These are phyloP conservation scores for Alternaria longipes DNA, from an alignment of 2,329 filamentous ascomycete genomes.

Conservation along the genomic window DNA sequence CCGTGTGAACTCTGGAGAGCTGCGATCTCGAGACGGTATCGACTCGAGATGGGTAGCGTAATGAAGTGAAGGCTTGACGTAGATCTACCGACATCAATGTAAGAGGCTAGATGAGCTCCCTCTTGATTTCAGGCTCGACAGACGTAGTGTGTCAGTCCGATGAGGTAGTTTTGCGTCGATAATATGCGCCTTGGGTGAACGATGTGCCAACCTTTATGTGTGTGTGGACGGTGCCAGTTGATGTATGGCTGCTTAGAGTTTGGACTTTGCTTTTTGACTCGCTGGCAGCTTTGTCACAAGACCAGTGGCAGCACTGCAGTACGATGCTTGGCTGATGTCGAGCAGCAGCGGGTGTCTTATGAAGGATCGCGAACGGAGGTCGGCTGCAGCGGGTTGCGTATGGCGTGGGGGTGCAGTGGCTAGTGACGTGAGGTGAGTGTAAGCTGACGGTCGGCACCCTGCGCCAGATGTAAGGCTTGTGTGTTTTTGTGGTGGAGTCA, in stretches of 20 bases:
- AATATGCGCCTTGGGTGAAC: conserved; percentile 30
- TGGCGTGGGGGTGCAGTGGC: conserved; percentile 41
- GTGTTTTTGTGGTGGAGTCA: conserved; percentile 12
- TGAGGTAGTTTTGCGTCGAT: conserved; percentile 31
- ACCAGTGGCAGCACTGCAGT: conserved; percentile 45
- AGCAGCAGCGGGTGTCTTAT: conserved; percentile 29
- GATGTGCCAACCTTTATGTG: conserved; percentile 28
- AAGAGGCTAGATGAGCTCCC: conserved; percentile 40
- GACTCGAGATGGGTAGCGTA: conserved; percentile 65
- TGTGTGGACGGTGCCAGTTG: conserved; percentile 29
- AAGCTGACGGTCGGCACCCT: conserved; percentile 26
- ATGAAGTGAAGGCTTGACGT: conserved; percentile 62
- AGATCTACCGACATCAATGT: conserved; percentile 68
- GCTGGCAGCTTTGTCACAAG: conserved; percentile 42
- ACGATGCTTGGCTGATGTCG: conserved; percentile 40
- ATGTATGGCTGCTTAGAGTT: conserved; percentile 34
- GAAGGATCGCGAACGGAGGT: conserved; percentile 29
- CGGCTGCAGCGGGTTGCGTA: conserved; percentile 38
- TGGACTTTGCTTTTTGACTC: conserved; percentile 39
- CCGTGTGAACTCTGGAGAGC: conserved; percentile 65
- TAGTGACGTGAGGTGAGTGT: conserved; percentile 33
- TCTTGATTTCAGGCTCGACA: conserved; percentile 31
- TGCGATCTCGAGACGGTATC: conserved; percentile 66
- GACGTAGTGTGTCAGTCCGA: conserved; percentile 23
- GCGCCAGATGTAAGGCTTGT: conserved; percentile 3